These are phyloP conservation scores for Gynochthodes officinalis DNA, from an alignment of 257 asterid species.

Conservation along the genomic window DNA sequence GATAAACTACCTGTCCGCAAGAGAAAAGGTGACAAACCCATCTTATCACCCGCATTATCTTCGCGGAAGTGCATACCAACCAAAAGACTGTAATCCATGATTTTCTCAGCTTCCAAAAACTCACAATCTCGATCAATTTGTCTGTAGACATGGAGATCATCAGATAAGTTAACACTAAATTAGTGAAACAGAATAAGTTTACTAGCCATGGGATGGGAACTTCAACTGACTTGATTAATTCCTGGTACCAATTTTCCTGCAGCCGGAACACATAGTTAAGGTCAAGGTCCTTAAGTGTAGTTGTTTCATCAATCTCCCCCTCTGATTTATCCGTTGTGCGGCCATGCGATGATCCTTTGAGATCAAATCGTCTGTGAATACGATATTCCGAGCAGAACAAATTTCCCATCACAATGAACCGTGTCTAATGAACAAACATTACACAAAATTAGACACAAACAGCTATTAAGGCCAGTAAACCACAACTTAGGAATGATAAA, in stretches of 20 bases:
- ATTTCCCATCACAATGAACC: constrained; percentile 96
- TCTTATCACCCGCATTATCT: constrained; percentile 74
- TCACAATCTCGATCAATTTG: constrained; percentile 89
- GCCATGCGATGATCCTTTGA: constrained; percentile 95
- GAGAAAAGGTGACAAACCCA: constrained; percentile 85
- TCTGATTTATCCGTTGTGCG: constrained; percentile 73
- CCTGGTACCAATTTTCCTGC: constrained; percentile 77
- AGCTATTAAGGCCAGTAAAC: neutral
- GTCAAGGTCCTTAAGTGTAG: constrained; percentile 92
- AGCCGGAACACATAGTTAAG: constrained; percentile 66
- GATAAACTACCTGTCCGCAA: constrained; percentile 60
- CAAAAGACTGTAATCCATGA: constrained; percentile 94
- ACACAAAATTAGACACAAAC: constrained; percentile 20
- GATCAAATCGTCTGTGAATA: constrained; percentile 84
- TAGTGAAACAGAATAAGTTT: neutral
- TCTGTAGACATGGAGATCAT: constrained; percentile 35
- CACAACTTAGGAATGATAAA: constrained; percentile 11
- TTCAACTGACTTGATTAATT: constrained; percentile 70
- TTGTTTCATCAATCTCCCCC: constrained; percentile 86
- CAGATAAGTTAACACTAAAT: constrained; percentile 15
- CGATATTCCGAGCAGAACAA: constrained; percentile 93
- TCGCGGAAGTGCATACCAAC: constrained; percentile 97
- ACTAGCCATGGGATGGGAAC: neutral
- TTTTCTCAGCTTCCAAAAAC: constrained; percentile 77
- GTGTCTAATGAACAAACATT: constrained; percentile 47